Evolutionary conservation across 352 stramenopile species (phyloP).

Genomic region (Hyaloperonospora arabidopsidis): DNA sequence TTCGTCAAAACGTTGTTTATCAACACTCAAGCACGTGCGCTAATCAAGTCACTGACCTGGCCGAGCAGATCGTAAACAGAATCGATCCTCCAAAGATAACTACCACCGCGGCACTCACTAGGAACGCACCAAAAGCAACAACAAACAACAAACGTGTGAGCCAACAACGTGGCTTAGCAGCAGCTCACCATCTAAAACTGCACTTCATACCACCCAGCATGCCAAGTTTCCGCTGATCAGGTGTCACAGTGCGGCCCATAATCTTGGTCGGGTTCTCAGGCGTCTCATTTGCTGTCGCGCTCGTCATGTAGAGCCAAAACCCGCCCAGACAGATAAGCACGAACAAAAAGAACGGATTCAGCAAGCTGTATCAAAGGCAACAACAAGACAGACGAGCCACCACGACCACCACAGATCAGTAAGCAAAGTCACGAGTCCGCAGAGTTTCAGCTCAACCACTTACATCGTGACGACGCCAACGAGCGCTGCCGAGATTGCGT

Average conservation of each 20-base stretch:
- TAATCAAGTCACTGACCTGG: slow-evolving; percentile 39
- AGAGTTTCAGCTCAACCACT: slow-evolving; percentile 3
- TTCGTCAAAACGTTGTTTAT: not conserved
- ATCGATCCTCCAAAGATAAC: slow-evolving; percentile 81
- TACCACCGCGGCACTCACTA: slow-evolving; percentile 68
- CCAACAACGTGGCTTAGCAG: slow-evolving; percentile 2
- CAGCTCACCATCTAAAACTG: not conserved
- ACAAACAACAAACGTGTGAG: slow-evolving; percentile 6
- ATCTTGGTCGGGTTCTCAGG: slow-evolving; percentile 68
- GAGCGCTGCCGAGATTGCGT: slow-evolving; percentile 64
- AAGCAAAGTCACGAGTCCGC: too few relatives aligned
- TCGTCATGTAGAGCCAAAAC: slow-evolving; percentile 79
- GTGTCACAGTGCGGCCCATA: slow-evolving; percentile 55
- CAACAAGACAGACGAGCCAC: not conserved
- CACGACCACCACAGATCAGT: not conserved
- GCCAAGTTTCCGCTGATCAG: slow-evolving; percentile 75
- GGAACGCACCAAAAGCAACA: slow-evolving; percentile 1
- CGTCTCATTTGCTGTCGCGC: slow-evolving; percentile 54
- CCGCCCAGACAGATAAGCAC: slow-evolving; percentile 74
- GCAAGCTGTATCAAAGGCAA: slow-evolving; percentile 32
- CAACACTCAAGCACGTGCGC: too few relatives aligned
- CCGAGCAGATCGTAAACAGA: slow-evolving; percentile 80
- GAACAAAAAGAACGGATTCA: slow-evolving; percentile 86
- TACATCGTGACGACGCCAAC: slow-evolving; percentile 83
- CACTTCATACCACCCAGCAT: slow-evolving; percentile 54